Evolutionary conservation across 495 filamentous ascomycete genomes (phyloP), one percentile per base, ranked within the genome.

Genomic region (Hyaloscypha finlandica): DNA sequence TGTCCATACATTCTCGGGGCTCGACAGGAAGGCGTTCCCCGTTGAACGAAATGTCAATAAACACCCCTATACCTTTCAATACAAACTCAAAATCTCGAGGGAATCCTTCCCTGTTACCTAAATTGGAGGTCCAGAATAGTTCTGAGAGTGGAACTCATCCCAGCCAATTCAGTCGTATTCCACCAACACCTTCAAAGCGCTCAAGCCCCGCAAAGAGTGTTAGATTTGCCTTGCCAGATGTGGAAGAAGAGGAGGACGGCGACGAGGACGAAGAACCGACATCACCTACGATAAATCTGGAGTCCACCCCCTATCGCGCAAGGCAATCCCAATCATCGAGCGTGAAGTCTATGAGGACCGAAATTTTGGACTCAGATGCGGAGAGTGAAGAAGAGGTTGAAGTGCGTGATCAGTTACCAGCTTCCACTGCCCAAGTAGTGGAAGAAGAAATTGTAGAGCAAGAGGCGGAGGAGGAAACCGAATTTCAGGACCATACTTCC

Each of bases 141-240:
- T 69, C 65, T 31, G 64, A 69, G 8, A 69, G 55, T 6, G 22
- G 29, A 5, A 63, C 69, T 39, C 51, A 64, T 52, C 33, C 53
- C n/a, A 74, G 69, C 59, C 66, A 65, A 42, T 6, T 61, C 31
- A 45, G 12, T 32, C 60, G 60, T 16, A 63, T 64, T 16, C 31
- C 61, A 19, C 63, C 68, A 39, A 61, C 66, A 8, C 69, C 68
- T 29, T 16, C 33, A 9, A 69, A 59, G 37, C 48, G 63, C 32
- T 67, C 69, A 6, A 71, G 71, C 59, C 71, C 69, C 29, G 60
- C 68, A 8, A 69, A 74, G 64, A 74, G 45, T 57, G 69, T 74
- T 37, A 71, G 71, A 64, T 71, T 70, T 53, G 63, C 42, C 20
- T 42, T 69, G 33, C 67, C 64, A 30, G 65, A 63, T 25, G 33